These are phyloP conservation scores for Paraphysoderma sedebokerense DNA, from an alignment of 371 early-diverging fungal species.

Conservation along the genomic window DNA sequence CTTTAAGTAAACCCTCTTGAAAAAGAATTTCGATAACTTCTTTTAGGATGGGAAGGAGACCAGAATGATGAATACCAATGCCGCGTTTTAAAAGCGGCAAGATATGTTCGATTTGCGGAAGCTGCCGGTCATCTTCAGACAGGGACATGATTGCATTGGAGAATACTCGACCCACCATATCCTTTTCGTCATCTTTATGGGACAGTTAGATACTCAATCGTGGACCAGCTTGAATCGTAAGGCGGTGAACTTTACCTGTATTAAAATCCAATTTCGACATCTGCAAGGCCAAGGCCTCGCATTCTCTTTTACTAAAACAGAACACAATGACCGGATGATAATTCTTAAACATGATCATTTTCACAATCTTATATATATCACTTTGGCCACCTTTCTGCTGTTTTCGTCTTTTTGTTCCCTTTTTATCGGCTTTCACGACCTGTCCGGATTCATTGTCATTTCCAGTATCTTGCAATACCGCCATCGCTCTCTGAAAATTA, in stretches of 20 bases:
- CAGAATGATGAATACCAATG: slow-evolving; percentile 99
- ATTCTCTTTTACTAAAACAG: slow-evolving; percentile 93
- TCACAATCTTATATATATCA: slow-evolving; percentile 85
- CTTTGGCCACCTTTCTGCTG: slow-evolving; percentile 20
- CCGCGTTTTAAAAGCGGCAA: slow-evolving; percentile 90
- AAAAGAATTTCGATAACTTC: slow-evolving; percentile 99
- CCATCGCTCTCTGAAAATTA: slow-evolving; percentile 81
- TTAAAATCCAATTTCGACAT: slow-evolving; percentile 92
- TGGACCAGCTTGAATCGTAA: too few relatives aligned
- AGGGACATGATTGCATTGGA: slow-evolving; percentile 81
- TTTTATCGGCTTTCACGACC: slow-evolving; percentile 14
- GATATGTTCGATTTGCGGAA: slow-evolving; percentile 92
- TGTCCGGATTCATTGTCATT: slow-evolving; percentile 31
- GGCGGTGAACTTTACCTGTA: slow-evolving; percentile 32
- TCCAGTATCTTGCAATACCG: slow-evolving; percentile 41
- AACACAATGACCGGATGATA: slow-evolving; percentile 99
- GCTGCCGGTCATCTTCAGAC: slow-evolving; percentile 79
- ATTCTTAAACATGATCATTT: slow-evolving; percentile 83
- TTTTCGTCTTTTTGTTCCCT: slow-evolving; percentile 32
- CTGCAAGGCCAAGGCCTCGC: slow-evolving; percentile 83
- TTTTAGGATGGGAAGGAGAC: slow-evolving; percentile 96
- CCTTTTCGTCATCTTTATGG: slow-evolving; percentile 51
- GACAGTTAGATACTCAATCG: background rate
- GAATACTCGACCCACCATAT: slow-evolving; percentile 79
- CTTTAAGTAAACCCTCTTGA: slow-evolving; percentile 96